Evolutionary conservation across 1,139 yeast species (phyloP).

Genomic region (Ogataea hybrid): DNA sequence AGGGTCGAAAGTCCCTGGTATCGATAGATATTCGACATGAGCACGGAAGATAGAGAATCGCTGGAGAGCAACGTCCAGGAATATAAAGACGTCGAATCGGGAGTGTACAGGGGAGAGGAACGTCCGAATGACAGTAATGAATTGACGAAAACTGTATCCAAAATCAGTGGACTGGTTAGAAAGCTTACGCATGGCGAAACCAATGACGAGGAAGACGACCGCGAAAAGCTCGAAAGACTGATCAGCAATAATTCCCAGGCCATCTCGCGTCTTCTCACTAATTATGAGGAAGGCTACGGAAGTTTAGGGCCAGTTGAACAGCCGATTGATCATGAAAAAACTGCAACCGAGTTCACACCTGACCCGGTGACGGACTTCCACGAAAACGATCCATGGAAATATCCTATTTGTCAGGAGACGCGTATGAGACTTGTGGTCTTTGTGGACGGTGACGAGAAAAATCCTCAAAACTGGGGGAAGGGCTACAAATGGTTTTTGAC

Average conservation of each 20-base stretch:
- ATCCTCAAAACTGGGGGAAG: slow-evolving; percentile 46
- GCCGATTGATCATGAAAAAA: slow-evolving; percentile 44
- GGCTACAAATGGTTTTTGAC: slow-evolving; percentile 57
- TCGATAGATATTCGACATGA: neutral
- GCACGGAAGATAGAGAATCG: slow-evolving; percentile 1
- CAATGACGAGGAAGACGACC: slow-evolving; percentile 27
- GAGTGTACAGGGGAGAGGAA: neutral
- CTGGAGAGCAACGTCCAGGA: slow-evolving; percentile 4
- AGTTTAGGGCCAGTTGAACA: slow-evolving; percentile 53
- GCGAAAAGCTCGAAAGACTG: slow-evolving; percentile 30
- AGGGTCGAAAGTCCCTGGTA: no score
- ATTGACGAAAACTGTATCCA: slow-evolving; percentile 6
- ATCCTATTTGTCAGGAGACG: slow-evolving; percentile 55
- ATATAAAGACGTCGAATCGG: neutral
- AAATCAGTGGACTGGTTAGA: slow-evolving; percentile 16
- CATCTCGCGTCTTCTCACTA: slow-evolving; percentile 35
- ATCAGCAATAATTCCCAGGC: slow-evolving; percentile 37
- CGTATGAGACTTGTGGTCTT: slow-evolving; percentile 60
- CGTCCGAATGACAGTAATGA: neutral
- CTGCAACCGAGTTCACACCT: slow-evolving; percentile 32
- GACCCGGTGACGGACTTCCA: slow-evolving; percentile 41
- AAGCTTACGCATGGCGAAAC: slow-evolving; percentile 16
- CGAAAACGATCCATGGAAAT: slow-evolving; percentile 55
- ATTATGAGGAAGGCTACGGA: slow-evolving; percentile 42
- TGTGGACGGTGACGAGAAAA: slow-evolving; percentile 47